Evolutionary conservation across 129 eudicot species (phyloP), one percentile per base, ranked within the genome.

Genomic region (Arctium lappa): DNA sequence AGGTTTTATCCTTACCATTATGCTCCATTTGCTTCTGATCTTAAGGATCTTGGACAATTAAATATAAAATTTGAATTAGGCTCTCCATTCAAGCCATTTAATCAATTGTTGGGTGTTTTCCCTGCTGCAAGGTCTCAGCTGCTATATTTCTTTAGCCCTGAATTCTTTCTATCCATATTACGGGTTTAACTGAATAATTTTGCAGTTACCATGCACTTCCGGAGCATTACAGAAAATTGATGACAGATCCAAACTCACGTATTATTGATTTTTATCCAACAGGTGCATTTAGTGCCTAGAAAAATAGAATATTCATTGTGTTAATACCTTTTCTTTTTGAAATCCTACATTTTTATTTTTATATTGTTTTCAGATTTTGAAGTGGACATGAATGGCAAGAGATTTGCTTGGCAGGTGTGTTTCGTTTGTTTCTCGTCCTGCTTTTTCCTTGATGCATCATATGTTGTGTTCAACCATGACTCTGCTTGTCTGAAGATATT

Each of bases 1-100:
- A 85, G 88, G 88, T 88, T 88, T 86, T 88, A 88, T 82, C 88
- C 91, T n/a, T 88, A 74, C 40, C 88, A 88, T 75, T 88, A 85
- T 82, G 91, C 85, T 5, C 91, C 88, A 22, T 88, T 88, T 85
- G 91, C 88, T 44, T 88, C 91, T 39, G 91, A 88, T 62, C 78
- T 88, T 31, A 88, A 82, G 77, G 86, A 75, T 79, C 86, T 88
- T 39, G 85, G 76, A 4, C 82, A 88, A 77, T 46, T 82, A 50
- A 74, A 82, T 39, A 70, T 88, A 30, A 82, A 46, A 3, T 85
- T 88, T 75, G 84, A 88, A n/a, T 34, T 85, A 31, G 86, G 88
- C 5, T 56, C 80, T 65, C 90, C 90, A 0, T 88, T 88, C 65
- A 88, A 85, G 69, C 91, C 91, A 73, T 88, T 88, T 75, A 80